Conservation (phyloP, 306 rosid species). For the Lablab purpureus region DNA sequence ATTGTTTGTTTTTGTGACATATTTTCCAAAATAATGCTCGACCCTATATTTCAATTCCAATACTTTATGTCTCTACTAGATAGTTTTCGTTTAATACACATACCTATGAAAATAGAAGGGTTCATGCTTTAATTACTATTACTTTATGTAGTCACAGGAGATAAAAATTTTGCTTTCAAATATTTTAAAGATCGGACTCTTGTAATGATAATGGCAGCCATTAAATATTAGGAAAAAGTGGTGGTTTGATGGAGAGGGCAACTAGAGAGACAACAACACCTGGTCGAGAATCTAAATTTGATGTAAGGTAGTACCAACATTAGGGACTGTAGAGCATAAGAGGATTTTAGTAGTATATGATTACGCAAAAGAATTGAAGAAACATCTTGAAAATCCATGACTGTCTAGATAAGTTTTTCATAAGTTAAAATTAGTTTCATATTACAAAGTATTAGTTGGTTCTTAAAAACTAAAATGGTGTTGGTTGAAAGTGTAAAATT, state of each 20-base stretch:
- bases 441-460: neutral
- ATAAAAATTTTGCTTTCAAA: slow-evolving; percentile 50
- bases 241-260: slow-evolving; percentile 88
- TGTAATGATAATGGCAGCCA: slow-evolving; percentile 56
- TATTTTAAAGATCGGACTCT: slow-evolving; percentile 60
- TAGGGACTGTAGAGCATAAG: neutral
- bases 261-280: slow-evolving; percentile 82
- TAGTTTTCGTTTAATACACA: neutral
- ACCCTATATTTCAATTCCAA: neutral
- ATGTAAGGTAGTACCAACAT: slow-evolving; percentile 57
- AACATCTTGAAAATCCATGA: slow-evolving; percentile 7
- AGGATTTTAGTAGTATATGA: neutral
- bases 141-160: slow-evolving; percentile 57
- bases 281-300: slow-evolving; percentile 84
- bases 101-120: neutral
- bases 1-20: too few species aligned
- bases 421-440: neutral
- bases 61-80: neutral
- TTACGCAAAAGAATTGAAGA: neutral
- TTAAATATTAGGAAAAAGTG: slow-evolving; percentile 65
- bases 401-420: too few species aligned
- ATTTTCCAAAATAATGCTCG: neutral
- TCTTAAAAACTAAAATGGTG: neutral
- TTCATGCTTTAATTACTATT: slow-evolving; percentile 34
- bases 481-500: neutral